Evolutionary conservation across 1,139 yeast species (phyloP).

Genomic region (Arxiozyma heterogenica): DNA sequence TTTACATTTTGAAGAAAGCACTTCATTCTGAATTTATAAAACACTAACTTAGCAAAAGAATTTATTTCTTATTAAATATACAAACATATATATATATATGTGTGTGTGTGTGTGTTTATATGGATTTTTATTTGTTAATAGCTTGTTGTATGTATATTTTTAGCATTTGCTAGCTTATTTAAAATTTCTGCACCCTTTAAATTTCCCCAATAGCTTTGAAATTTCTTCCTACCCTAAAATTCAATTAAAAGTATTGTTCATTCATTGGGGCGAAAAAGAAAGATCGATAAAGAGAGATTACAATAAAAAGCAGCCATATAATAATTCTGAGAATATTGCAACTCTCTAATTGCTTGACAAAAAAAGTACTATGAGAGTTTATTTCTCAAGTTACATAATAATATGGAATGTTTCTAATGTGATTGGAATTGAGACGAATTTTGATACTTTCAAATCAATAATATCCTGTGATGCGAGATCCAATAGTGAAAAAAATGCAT

Average conservation of each 20-base stretch:
- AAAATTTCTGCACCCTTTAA: background rate
- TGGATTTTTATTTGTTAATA: too few relatives aligned
- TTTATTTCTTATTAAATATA: background rate
- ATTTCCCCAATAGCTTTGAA: background rate
- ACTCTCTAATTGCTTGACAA: background rate
- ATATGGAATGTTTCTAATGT: background rate
- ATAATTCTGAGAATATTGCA: background rate
- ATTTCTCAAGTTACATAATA: background rate
- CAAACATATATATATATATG: too few relatives aligned
- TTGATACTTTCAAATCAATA: constrained; percentile 7
- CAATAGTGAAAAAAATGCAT: constrained; percentile 26
- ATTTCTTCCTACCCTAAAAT: background rate
- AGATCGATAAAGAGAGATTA: too few relatives aligned
- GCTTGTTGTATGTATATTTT: background rate
- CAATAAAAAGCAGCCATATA: too few relatives aligned
- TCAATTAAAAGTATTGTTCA: too few relatives aligned
- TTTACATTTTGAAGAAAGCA: too few relatives aligned
- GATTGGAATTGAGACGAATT: background rate
- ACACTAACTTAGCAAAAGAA: background rate
- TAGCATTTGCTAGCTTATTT: background rate
- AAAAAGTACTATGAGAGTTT: background rate
- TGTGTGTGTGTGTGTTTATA: too few relatives aligned
- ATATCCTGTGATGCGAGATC: constrained; percentile 24
- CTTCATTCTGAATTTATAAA: too few relatives aligned
- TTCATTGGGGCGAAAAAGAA: background rate